Evolutionary conservation across 2,329 filamentous ascomycete genomes (phyloP).

Genomic region (Sporothrix brunneoviolacea): DNA sequence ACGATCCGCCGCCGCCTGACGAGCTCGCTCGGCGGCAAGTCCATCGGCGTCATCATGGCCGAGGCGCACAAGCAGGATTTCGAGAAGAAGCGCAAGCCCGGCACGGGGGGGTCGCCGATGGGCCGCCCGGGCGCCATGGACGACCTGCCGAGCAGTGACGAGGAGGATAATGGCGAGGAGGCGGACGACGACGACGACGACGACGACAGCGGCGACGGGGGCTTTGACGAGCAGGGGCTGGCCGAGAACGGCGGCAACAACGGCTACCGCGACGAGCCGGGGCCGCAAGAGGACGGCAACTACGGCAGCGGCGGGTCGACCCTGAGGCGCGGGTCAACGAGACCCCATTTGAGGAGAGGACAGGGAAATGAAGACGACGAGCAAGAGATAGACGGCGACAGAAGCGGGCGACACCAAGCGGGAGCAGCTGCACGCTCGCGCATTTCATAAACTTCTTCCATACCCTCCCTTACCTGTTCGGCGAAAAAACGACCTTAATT

Average conservation of each 20-base stretch:
- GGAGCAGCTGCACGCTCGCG: too few relatives aligned
- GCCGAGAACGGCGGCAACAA: constrained; percentile 1
- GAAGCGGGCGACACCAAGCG: too few relatives aligned
- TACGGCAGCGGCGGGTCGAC: neutral
- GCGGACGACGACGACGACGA: neutral
- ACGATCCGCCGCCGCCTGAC: constrained; percentile 26
- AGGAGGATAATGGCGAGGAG: constrained; percentile 9
- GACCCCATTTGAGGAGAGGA: too few relatives aligned
- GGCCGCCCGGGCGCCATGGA: constrained; percentile 1
- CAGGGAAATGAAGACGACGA: too few relatives aligned
- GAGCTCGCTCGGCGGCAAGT: constrained; percentile 28
- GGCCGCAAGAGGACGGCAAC: neutral
- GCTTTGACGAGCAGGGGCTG: constrained; percentile 10
- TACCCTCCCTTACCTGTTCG: too few relatives aligned
- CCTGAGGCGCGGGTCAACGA: too few relatives aligned
- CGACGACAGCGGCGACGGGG: neutral
- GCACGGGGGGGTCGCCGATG: constrained; percentile 1
- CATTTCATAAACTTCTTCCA: too few relatives aligned
- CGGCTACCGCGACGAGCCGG: neutral
- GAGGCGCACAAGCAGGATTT: constrained; percentile 88
- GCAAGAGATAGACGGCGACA: too few relatives aligned
- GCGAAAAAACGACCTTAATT: too few relatives aligned
- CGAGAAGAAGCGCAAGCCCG: constrained; percentile 61
- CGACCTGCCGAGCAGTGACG: constrained; percentile 17
- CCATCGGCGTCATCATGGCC: constrained; percentile 58